Evolutionary conservation across 2,329 filamentous ascomycete species (phyloP).

Genomic region (Juglanconis juglandina): DNA sequence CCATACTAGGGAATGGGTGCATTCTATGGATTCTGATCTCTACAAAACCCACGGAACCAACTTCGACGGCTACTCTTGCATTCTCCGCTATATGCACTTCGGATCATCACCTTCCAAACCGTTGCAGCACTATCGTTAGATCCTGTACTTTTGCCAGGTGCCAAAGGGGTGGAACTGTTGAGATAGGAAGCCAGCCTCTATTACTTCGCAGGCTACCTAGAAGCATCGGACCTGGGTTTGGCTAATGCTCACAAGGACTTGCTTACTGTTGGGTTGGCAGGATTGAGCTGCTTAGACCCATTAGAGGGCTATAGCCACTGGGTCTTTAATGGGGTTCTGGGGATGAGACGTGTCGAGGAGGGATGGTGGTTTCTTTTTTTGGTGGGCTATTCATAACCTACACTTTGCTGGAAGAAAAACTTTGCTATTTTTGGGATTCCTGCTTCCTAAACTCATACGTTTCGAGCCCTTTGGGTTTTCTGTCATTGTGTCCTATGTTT

Average conservation of each 20-base stretch:
- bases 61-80: neutral
- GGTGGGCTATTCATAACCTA: neutral
- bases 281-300: neutral
- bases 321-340: neutral
- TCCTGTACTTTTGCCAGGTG: neutral
- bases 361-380: neutral
- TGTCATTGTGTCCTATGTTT: neutral
- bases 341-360: neutral
- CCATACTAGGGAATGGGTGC: slow-evolving; percentile 51
- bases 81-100: neutral
- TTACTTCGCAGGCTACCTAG: neutral
- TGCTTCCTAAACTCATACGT: neutral
- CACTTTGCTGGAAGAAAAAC: neutral
- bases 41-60: neutral
- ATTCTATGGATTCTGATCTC: slow-evolving; percentile 17
- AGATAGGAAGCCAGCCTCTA: neutral
- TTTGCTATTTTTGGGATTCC: neutral
- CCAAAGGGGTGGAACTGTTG: neutral
- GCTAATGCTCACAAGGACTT: neutral
- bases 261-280: neutral
- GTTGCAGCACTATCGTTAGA: neutral
- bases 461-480: neutral
- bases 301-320: neutral
- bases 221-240: neutral
- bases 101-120: neutral